Percentiles rank a stretch among this genome's conserved stretches.
Evolutionary conservation across 306 rosid genomes (phyloP).

Genomic region (Elaeagnus macrophylla): DNA sequence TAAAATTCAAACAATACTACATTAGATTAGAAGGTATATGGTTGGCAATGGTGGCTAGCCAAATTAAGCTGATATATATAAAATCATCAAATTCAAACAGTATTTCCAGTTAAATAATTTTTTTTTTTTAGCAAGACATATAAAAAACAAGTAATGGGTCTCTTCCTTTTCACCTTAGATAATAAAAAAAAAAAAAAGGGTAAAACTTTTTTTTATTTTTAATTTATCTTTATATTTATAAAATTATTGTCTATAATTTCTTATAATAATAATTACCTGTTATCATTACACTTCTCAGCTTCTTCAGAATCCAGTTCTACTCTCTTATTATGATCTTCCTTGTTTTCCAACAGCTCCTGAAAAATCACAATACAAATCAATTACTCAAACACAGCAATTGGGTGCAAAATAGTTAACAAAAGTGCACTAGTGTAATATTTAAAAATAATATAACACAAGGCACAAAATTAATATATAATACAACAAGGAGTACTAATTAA

Average conservation of each 20-base stretch:
- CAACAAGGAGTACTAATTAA: constrained; percentile 2
- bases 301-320: constrained; percentile 22
- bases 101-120: constrained; percentile 48
- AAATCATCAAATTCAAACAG: constrained; percentile 39
- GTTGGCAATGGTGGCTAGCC: constrained; percentile 34
- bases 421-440: constrained; percentile 38
- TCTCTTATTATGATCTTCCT: constrained; percentile 20
- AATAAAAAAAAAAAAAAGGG: constrained; percentile 33
- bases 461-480: not conserved
- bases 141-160: constrained; percentile 30
- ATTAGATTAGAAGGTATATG: constrained; percentile 43
- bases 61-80: constrained; percentile 21
- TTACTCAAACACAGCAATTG: not conserved
- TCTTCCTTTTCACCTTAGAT: constrained; percentile 20
- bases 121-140: constrained; percentile 13
- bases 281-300: constrained; percentile 32
- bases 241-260: constrained; percentile 4
- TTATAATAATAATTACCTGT: constrained; percentile 39
- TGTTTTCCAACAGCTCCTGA: constrained; percentile 25
- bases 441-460: constrained; percentile 11
- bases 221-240: constrained; percentile 4
- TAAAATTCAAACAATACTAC: constrained; percentile 18
- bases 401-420: constrained; percentile 23
- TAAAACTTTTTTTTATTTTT: constrained; percentile 4
- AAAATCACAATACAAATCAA: constrained; percentile 6